Base-by-base conservation (phyloP, 148 eudicot species). In the Beta vulgaris region DNA sequence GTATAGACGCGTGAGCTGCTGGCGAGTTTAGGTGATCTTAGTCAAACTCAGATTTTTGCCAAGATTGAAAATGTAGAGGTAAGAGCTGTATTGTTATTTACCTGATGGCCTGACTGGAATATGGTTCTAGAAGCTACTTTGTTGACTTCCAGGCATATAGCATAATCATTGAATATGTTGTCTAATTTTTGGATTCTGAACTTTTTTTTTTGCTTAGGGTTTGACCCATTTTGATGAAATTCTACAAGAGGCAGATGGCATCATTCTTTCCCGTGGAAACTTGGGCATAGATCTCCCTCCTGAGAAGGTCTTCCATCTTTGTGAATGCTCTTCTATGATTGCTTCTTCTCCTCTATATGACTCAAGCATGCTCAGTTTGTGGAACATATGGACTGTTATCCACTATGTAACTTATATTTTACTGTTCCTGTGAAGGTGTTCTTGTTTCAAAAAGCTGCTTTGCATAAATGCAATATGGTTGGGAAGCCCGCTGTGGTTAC, bases 211-310 rank as follows among this genome's bases (percentile, higher is more conserved):
- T 55, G 79, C 74, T 25, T 73, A 94, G 98, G 98, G 98, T 79
- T 80, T 94, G 68, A 86, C 87, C 16, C 97, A 94, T 83, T 94
- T 94, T 81, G 97, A 94, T 78, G 98, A 94, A 83, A 94, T 94
- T 64, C 88, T 94, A 51, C 86, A 88, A 83, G 97, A 90, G 82
- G 97, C 97, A 57, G 98, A 94, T 87, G 98, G 98, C 46, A 91
- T 94, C 76, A 94, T 94, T 66, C 95, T 94, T 76, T 94, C 98
- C 14, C 98, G 98, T 74, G 98, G 98, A 78, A 94, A 91, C 85
- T 91, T 94, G 87, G 98, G 98, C 31, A 91, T 94, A 49, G 98
- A 94, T 89, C 97, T 91, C 53, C 97, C 98, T 75, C 95, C 97
- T 4, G 96, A 94, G 84, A 94, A 94, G 98, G 98, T 94, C 55